These are phyloP conservation scores for Trichoderma atrobrunneum DNA, from an alignment of 2,329 filamentous ascomycete species.

Conservation along the genomic window DNA sequence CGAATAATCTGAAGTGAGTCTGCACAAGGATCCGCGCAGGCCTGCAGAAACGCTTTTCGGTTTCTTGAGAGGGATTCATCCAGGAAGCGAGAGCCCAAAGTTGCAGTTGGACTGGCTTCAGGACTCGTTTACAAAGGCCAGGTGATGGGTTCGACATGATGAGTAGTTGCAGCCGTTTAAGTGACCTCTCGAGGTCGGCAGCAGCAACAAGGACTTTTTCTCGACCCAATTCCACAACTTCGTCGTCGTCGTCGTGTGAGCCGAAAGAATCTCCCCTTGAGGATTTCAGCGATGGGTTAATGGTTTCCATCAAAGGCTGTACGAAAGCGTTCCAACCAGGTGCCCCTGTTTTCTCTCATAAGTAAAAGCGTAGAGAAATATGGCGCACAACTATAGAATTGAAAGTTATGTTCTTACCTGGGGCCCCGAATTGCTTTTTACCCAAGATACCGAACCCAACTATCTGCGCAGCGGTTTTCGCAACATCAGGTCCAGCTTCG, in stretches of 20 bases:
- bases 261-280: not conserved
- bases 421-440: slow-evolving; percentile 60
- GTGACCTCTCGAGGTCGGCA: slow-evolving; percentile 46
- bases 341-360: slow-evolving; percentile 37
- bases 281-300: slow-evolving; percentile 44
- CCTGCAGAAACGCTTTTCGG: slow-evolving; percentile 40
- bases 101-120: slow-evolving; percentile 57
- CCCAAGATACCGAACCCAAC: slow-evolving; percentile 62
- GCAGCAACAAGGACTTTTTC: slow-evolving; percentile 46
- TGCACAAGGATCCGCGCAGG: slow-evolving; percentile 52
- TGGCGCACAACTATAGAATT: not conserved
- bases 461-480: slow-evolving; percentile 38
- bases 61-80: slow-evolving; percentile 33
- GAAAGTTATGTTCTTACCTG: slow-evolving; percentile 39
- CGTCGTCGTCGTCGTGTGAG: slow-evolving; percentile 31
- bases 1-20: slow-evolving; percentile 57
- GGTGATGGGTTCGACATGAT: slow-evolving; percentile 64
- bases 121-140: slow-evolving; percentile 59
- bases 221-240: slow-evolving; percentile 46
- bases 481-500: slow-evolving; percentile 33
- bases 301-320: slow-evolving; percentile 51
- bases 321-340: slow-evolving; percentile 63
- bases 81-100: slow-evolving; percentile 63
- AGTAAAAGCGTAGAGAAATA: not conserved
- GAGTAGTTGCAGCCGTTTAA: slow-evolving; percentile 56